Evolutionary conservation across 2,329 filamentous ascomycete species (phyloP).

Genomic region (Cyclaneusma minus): DNA sequence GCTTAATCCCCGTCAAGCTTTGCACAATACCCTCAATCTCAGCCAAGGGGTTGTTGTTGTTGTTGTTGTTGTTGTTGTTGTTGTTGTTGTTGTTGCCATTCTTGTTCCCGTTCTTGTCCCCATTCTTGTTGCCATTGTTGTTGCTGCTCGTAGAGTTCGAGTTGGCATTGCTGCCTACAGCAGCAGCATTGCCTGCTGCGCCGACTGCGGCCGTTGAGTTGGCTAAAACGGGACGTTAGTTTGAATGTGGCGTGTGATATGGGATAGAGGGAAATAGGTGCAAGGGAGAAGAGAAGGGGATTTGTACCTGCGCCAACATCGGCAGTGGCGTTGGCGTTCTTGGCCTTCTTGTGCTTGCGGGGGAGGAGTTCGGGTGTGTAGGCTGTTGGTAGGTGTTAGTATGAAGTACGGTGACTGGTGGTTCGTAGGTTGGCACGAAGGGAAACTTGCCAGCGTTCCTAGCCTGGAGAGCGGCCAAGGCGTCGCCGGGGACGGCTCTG

Average conservation of each 20-base stretch:
- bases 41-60: not conserved
- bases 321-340: not conserved
- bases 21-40: constrained; percentile 7
- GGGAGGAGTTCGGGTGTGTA: not conserved
- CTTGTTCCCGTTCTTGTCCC: not conserved
- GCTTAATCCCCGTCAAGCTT: constrained; percentile 10
- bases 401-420: constrained; percentile 8
- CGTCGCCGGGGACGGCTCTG: constrained; percentile 9
- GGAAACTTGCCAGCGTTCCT: constrained; percentile 5
- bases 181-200: too few relatives aligned
- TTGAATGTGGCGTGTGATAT: too few relatives aligned
- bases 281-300: too few relatives aligned
- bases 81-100: not conserved
- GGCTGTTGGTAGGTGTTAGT: constrained; percentile 1
- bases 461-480: constrained; percentile 10
- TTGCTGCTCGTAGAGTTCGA: too few relatives aligned
- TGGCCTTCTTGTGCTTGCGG: constrained; percentile 2
- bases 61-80: constrained; percentile 3
- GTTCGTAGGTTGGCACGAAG: constrained; percentile 2
- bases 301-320: too few relatives aligned
- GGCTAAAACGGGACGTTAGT: too few relatives aligned
- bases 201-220: too few relatives aligned
- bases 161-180: too few relatives aligned
- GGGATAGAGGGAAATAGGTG: too few relatives aligned
- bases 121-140: too few relatives aligned